Conservation (phyloP, 1,139 yeast species). For the Blastobotrys ciferrii region DNA sequence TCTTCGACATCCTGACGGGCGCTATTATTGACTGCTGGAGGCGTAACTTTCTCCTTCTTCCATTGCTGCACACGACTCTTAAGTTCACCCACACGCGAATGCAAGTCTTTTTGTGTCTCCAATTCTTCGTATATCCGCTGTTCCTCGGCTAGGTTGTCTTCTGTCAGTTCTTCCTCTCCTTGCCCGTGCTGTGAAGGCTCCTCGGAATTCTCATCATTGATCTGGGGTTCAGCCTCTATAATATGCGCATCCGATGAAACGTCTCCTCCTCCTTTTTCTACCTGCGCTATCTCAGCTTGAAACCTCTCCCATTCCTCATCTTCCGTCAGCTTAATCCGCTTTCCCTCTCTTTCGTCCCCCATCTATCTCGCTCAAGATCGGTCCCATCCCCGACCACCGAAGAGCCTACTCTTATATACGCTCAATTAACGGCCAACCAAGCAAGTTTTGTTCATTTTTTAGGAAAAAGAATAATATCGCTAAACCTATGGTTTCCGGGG, state of each 20-base stretch:
- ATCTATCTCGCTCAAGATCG: too few species aligned
- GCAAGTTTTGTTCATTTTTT: too few species aligned
- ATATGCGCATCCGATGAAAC: not conserved
- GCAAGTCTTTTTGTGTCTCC: slow-evolving; percentile 6
- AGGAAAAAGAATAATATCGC: too few species aligned
- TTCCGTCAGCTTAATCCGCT: slow-evolving; percentile 5
- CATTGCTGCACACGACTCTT: not conserved
- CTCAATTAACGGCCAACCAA: too few species aligned
- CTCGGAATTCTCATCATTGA: not conserved
- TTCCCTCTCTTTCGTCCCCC: not conserved
- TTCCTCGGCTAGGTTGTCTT: not conserved
- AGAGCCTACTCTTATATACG: too few species aligned
- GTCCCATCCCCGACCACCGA: too few species aligned
- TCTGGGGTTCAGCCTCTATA: not conserved
- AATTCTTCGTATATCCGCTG: slow-evolving; percentile 8
- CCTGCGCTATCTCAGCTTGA: slow-evolving; percentile 21
- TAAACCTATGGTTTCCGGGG: too few species aligned
- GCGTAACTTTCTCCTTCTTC: not conserved
- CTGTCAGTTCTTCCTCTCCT: not conserved
- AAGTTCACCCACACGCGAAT: not conserved
- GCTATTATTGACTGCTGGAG: not conserved
- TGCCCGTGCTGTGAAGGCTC: not conserved
- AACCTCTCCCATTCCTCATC: slow-evolving; percentile 26
- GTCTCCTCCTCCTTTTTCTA: not conserved
- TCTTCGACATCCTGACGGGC: slow-evolving; percentile 2